Conservation (phyloP, 768 basidiomycete species). For the Exsudoporus frostii region DNA sequence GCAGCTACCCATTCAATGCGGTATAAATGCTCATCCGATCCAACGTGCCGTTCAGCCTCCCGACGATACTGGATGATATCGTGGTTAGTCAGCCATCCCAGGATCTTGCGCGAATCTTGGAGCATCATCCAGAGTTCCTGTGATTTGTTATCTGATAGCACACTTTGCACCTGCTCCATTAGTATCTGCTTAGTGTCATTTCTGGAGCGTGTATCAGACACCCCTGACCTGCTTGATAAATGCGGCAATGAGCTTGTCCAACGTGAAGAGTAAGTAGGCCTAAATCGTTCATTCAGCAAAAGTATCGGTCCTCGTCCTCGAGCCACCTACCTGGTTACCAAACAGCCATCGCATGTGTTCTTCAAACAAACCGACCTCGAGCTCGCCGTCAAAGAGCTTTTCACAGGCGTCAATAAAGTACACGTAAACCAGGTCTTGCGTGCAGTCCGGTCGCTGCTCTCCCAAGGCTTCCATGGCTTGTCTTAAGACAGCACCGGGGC, state of each 20-base stretch:
- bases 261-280: constrained; percentile 89
- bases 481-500: constrained; percentile 59
- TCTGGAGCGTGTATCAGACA: background rate
- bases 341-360: constrained; percentile 96
- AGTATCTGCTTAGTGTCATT: background rate
- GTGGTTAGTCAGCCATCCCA: constrained; percentile 53
- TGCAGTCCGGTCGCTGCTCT: constrained; percentile 42
- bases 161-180: constrained; percentile 73
- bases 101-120: constrained; percentile 55
- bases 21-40: constrained; percentile 74
- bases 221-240: constrained; percentile 82
- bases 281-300: constrained; percentile 38
- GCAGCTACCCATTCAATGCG: constrained; percentile 73
- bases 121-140: constrained; percentile 82
- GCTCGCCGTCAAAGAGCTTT: constrained; percentile 88
- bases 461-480: constrained; percentile 65
- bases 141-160: constrained; percentile 79
- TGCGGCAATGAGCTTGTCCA: constrained; percentile 88
- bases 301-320: background rate
- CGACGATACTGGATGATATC: constrained; percentile 76
- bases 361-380: constrained; percentile 90
- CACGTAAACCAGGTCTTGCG: constrained; percentile 74
- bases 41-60: constrained; percentile 73
- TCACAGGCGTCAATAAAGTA: constrained; percentile 90
- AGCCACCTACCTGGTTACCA: constrained; percentile 65